phyloP scores from a whole-genome alignment of 2,329 filamentous ascomycete genomes.

The Fusarium denticulatum region DNA sequence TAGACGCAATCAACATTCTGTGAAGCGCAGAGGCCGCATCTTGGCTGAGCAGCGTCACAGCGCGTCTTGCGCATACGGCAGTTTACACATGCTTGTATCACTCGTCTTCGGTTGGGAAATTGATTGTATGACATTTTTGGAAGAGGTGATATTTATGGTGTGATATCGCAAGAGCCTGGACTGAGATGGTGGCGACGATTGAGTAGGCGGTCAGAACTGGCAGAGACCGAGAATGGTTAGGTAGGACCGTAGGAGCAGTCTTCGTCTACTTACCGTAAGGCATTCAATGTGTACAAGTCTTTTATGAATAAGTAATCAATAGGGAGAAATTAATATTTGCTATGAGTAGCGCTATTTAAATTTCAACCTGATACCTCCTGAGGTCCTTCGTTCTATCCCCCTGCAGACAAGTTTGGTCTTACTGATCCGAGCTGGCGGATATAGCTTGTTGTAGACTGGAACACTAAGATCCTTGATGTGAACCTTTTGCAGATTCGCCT shows the following conservation, averaged over 20 bases:
- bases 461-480: neutral
- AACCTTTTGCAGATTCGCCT: neutral
- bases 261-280: too few species aligned
- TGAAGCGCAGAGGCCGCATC: slow-evolving; percentile 42
- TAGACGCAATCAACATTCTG: slow-evolving; percentile 46
- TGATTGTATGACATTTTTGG: slow-evolving; percentile 6
- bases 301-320: accelerated
- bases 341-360: accelerated
- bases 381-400: accelerated
- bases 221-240: neutral
- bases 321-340: accelerated
- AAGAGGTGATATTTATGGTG: neutral
- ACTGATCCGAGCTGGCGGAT: neutral
- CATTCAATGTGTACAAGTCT: too few species aligned
- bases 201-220: neutral
- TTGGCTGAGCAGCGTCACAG: slow-evolving; percentile 45
- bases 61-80: slow-evolving; percentile 46
- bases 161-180: neutral
- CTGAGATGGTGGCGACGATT: neutral
- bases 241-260: too few species aligned
- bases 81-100: slow-evolving; percentile 43
- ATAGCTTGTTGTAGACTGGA: neutral
- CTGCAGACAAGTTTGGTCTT: accelerated
- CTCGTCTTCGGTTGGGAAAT: slow-evolving; percentile 18
- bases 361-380: accelerated